Evolutionary conservation across 169 alveolate species (phyloP).

Genomic region (Plasmodium gallinaceum): DNA sequence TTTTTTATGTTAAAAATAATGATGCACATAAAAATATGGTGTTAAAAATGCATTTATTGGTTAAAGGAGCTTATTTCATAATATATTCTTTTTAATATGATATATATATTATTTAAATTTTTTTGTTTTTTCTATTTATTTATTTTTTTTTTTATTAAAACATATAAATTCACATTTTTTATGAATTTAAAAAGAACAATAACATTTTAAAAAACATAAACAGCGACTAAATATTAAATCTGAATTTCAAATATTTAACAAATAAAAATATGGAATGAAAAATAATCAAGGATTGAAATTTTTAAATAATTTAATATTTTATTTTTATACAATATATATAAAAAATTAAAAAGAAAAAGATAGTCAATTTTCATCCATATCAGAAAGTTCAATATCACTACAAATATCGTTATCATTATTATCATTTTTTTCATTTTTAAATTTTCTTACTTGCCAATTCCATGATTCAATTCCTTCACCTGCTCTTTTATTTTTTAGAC

Average conservation of each 20-base stretch:
- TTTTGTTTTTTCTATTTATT: not conserved
- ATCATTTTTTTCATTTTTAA: slow-evolving; percentile 40
- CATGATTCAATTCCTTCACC: slow-evolving; percentile 86
- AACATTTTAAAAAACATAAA: slow-evolving; percentile 13
- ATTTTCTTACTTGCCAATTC: slow-evolving; percentile 86
- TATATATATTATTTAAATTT: not conserved
- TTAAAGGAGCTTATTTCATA: not conserved
- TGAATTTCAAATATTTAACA: slow-evolving; percentile 47
- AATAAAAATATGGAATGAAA: slow-evolving; percentile 2
- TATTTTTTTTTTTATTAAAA: not conserved
- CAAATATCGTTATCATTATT: slow-evolving; percentile 41
- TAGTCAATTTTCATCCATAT: slow-evolving; percentile 12
- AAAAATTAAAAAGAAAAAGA: not conserved
- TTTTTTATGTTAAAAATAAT: slow-evolving; percentile 33
- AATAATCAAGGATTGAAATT: not conserved
- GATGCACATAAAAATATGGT: slow-evolving; percentile 20
- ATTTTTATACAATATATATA: not conserved
- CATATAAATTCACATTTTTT: not conserved
- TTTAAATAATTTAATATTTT: not conserved
- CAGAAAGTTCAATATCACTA: slow-evolving; percentile 72
- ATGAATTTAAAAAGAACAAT: slow-evolving; percentile 16
- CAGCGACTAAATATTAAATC: slow-evolving; percentile 41
- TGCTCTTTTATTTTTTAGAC: slow-evolving; percentile 82
- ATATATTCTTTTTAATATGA: slow-evolving; percentile 4
- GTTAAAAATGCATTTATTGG: slow-evolving; percentile 14